Conservation (phyloP, 768 basidiomycete genomes). For the Fomitopsis pulvina region DNA sequence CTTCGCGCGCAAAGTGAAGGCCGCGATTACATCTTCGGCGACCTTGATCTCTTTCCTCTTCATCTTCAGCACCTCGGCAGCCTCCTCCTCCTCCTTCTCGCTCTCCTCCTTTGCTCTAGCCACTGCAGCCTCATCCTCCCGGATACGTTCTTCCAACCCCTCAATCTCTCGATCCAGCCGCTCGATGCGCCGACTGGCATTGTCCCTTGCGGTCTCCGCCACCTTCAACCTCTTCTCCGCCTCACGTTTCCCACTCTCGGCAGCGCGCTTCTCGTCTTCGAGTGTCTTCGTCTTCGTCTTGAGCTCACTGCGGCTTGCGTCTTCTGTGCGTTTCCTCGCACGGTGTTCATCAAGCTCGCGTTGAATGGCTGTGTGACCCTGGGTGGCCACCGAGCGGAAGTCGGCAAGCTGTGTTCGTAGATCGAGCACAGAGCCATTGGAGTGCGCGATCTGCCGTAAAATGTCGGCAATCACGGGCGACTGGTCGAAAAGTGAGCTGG, state of each 20-base stretch:
- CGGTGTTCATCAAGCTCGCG: conserved; percentile 68
- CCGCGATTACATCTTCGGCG: conserved; percentile 59
- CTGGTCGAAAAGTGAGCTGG: conserved; percentile 40
- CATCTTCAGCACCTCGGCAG: conserved; percentile 36
- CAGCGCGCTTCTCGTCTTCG: conserved; percentile 80
- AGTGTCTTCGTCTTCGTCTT: conserved; percentile 79
- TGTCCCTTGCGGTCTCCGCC: conserved; percentile 59
- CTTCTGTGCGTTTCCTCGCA: conserved; percentile 75
- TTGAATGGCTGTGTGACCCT: conserved; percentile 62
- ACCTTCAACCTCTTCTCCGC: conserved; percentile 83
- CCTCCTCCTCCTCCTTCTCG: conserved; percentile 13
- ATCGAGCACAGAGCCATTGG: conserved; percentile 58
- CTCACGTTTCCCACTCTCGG: conserved; percentile 75
- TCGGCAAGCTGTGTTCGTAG: conserved; percentile 65
- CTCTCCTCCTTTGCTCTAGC: conserved; percentile 17
- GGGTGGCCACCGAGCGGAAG: conserved; percentile 45
- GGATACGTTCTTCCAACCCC: conserved; percentile 44
- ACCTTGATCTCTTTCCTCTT: conserved; percentile 52
- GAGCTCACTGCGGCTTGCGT: conserved; percentile 66
- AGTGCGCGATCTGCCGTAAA: conserved; percentile 60
- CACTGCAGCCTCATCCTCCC: conserved; percentile 48
- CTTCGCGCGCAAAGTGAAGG: conserved; percentile 57
- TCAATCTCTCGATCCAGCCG: conserved; percentile 57
- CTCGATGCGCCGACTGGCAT: conserved; percentile 49
- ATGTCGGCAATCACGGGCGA: conserved; percentile 70